These are phyloP conservation scores for Penicillium brasilianum DNA, from an alignment of 2,329 filamentous ascomycete genomes.

Conservation along the genomic window DNA sequence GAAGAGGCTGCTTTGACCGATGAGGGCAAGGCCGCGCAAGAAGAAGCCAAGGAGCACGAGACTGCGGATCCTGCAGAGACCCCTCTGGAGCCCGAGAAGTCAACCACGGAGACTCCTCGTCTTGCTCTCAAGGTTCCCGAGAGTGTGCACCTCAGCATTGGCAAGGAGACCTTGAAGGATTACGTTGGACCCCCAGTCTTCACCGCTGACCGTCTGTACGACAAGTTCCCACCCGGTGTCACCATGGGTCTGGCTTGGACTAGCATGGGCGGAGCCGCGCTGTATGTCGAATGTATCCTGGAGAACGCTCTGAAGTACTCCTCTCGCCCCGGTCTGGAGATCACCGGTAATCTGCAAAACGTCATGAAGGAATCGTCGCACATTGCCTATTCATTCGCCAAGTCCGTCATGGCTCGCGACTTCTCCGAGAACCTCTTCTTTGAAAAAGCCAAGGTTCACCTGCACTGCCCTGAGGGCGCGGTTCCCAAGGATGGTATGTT, in stretches of 20 bases:
- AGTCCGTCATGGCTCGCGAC: slow-evolving; percentile 80
- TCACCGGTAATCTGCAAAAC: slow-evolving; percentile 90
- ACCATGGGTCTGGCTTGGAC: slow-evolving; percentile 99
- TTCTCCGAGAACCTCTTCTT: slow-evolving; percentile 95
- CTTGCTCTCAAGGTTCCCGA: slow-evolving; percentile 83
- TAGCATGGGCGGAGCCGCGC: slow-evolving; percentile 90
- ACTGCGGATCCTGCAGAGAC: slow-evolving; percentile 66
- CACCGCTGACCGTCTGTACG: slow-evolving; percentile 93
- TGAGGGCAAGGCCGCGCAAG: slow-evolving; percentile 78
- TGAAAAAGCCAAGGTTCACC: slow-evolving; percentile 89
- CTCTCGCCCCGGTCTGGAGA: slow-evolving; percentile 80
- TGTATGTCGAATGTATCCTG: slow-evolving; percentile 96
- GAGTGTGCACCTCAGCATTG: slow-evolving; percentile 81
- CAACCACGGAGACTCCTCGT: slow-evolving; percentile 65
- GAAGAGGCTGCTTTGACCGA: slow-evolving; percentile 83
- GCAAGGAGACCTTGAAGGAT: slow-evolving; percentile 89
- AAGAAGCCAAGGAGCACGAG: slow-evolving; percentile 66
- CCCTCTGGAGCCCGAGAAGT: slow-evolving; percentile 49
- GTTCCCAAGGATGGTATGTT: slow-evolving; percentile 82
- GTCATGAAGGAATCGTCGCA: slow-evolving; percentile 98
- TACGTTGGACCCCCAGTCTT: slow-evolving; percentile 96
- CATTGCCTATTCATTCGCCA: slow-evolving; percentile 96
- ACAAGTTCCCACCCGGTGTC: slow-evolving; percentile 89
- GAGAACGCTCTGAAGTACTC: slow-evolving; percentile 77
- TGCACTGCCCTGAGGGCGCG: slow-evolving; percentile 95